Conservation (phyloP, 345 rosid species). For the Salix udensis region DNA sequence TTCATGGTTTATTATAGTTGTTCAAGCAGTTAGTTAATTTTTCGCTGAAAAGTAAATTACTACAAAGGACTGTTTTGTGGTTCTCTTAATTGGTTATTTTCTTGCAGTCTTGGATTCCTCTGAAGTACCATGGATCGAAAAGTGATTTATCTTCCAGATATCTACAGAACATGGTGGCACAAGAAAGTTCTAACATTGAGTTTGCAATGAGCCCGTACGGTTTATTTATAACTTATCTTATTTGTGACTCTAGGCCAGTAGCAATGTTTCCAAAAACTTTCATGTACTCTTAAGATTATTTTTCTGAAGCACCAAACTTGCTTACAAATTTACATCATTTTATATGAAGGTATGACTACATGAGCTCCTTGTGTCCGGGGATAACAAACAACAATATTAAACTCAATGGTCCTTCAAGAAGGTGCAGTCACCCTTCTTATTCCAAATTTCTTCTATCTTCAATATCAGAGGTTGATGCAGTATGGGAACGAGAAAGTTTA, state of each 20-base stretch:
- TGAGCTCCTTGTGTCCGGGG: slow-evolving; percentile 65
- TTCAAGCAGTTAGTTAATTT: not conserved
- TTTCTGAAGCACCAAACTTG: not conserved
- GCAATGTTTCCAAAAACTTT: not conserved
- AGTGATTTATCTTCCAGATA: slow-evolving; percentile 59
- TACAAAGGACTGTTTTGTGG: not conserved
- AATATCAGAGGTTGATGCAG: not conserved
- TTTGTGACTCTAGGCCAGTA: not conserved
- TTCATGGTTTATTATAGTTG: not conserved
- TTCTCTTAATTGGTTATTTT: slow-evolving; percentile 7
- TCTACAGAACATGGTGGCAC: slow-evolving; percentile 53
- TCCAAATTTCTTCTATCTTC: not conserved
- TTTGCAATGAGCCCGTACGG: slow-evolving; percentile 76
- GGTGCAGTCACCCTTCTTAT: slow-evolving; percentile 32
- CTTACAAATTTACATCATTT: slow-evolving; percentile 11
- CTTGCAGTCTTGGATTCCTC: slow-evolving; percentile 62
- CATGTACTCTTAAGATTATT: not conserved
- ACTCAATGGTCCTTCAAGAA: slow-evolving; percentile 43
- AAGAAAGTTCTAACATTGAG: slow-evolving; percentile 46
- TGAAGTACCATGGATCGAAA: slow-evolving; percentile 69
- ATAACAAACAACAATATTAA: slow-evolving; percentile 32
- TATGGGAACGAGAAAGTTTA: too few relatives aligned
- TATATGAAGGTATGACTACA: slow-evolving; percentile 55
- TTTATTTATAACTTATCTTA: slow-evolving; percentile 10
- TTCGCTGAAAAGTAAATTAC: too few relatives aligned